Conservation (phyloP, 2,329 filamentous ascomycete species). For the Alternaria brassicicola region DNA sequence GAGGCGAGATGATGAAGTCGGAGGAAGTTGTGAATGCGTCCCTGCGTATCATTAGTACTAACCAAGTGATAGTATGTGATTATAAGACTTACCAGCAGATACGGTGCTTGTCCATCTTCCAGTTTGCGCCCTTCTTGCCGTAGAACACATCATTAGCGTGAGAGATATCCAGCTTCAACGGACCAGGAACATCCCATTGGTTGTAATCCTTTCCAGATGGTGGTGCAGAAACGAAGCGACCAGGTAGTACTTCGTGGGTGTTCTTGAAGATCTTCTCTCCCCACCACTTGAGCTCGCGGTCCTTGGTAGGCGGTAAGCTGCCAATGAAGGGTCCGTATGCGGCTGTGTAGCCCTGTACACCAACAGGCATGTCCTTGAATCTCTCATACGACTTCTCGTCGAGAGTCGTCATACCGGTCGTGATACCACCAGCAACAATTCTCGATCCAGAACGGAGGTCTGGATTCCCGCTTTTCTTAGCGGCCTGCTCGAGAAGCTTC, state of each 20-base stretch:
- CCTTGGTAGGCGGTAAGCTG: conserved; percentile 41
- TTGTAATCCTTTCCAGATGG: conserved; percentile 63
- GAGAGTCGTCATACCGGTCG: conserved; percentile 56
- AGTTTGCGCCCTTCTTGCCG: conserved; percentile 60
- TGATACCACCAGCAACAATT: conserved; percentile 63
- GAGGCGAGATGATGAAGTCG: conserved; percentile 61
- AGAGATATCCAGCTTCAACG: conserved; percentile 65
- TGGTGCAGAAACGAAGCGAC: conserved; percentile 62
- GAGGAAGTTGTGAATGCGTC: conserved; percentile 66
- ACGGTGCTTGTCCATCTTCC: conserved; percentile 66
- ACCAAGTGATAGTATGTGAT: fast-evolving
- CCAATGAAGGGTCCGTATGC: conserved; percentile 42
- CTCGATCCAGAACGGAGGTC: conserved; percentile 61
- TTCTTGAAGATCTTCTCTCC: conserved; percentile 46
- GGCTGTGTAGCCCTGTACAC: conserved; percentile 40
- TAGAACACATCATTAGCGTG: conserved; percentile 65
- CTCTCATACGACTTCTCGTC: conserved; percentile 36
- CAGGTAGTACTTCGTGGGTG: conserved; percentile 50
- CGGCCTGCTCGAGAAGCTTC: conserved; percentile 56
- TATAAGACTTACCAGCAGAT: conserved; percentile 65
- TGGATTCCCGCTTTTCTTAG: conserved; percentile 52
- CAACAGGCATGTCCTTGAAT: conserved; percentile 45
- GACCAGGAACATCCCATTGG: conserved; percentile 66
- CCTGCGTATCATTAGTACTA: conserved; percentile 51
- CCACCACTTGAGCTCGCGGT: conserved; percentile 46